Percentiles rank a stretch among this genome's conserved stretches.
These are phyloP conservation scores for Annulohypoxylon bovei DNA, from an alignment of 495 filamentous ascomycete species.

Conservation along the genomic window DNA sequence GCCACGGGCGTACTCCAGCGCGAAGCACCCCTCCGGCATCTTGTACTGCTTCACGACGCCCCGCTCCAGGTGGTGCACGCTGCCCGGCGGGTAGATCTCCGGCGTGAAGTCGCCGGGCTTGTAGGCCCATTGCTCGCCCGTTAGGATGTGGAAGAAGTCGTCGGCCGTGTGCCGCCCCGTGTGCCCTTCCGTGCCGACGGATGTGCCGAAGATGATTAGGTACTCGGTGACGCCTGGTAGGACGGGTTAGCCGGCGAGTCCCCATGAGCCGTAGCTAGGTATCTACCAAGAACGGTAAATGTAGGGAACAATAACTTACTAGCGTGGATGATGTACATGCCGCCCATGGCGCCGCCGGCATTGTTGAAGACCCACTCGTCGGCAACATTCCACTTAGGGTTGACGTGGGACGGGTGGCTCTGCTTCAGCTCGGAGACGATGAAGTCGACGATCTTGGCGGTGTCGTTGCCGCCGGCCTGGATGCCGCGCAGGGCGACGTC, in stretches of 20 bases:
- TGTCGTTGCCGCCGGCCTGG: conserved; percentile 75
- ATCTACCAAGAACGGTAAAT: background rate
- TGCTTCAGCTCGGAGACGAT: conserved; percentile 67
- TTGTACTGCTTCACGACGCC: conserved; percentile 86
- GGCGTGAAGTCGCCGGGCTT: conserved; percentile 73
- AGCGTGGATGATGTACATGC: conserved; percentile 89
- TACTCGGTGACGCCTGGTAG: conserved; percentile 72
- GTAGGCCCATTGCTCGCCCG: conserved; percentile 77
- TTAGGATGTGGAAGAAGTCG: conserved; percentile 92
- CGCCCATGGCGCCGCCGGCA: conserved; percentile 86
- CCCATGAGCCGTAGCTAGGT: too few relatives aligned
- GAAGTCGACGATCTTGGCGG: conserved; percentile 70
- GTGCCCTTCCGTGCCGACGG: conserved; percentile 90
- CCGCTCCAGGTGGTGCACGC: conserved; percentile 79
- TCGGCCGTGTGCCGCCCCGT: conserved; percentile 86
- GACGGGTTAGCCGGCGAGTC: conserved; percentile 12
- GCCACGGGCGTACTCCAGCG: conserved; percentile 86
- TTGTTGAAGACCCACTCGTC: conserved; percentile 81
- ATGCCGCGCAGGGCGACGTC: conserved; percentile 73
- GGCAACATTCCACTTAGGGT: conserved; percentile 52
- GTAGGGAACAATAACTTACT: conserved; percentile 57
- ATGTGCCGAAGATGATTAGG: conserved; percentile 83
- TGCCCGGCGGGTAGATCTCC: conserved; percentile 78
- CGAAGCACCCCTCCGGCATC: conserved; percentile 82
- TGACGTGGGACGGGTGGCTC: conserved; percentile 61